phyloP scores from a whole-genome alignment of 1,284 basidiomycete species.

The Ustilago cynodontis region DNA sequence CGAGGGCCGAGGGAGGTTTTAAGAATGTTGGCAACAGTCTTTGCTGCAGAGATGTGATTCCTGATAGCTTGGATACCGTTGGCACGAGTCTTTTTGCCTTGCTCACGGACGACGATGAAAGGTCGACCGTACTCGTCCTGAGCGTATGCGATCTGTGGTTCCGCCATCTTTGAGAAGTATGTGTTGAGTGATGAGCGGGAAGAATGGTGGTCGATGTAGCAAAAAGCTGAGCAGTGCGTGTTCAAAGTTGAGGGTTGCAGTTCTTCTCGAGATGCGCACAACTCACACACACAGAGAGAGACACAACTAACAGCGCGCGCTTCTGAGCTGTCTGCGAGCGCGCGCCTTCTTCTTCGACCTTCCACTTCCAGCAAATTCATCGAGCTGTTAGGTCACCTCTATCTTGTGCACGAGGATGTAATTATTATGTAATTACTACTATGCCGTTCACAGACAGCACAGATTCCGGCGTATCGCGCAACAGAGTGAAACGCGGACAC shows the following conservation, averaged over 20 bases:
- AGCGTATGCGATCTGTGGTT: slow-evolving; percentile 67
- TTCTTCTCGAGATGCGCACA: slow-evolving; percentile 25
- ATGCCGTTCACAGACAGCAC: too few relatives aligned
- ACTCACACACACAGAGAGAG: not conserved
- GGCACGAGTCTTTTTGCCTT: slow-evolving; percentile 91
- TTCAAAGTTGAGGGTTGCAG: not conserved
- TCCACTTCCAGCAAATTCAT: slow-evolving; percentile 18
- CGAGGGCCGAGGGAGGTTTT: slow-evolving; percentile 93
- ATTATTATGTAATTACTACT: too few relatives aligned
- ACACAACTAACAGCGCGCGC: slow-evolving; percentile 8
- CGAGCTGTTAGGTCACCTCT: slow-evolving; percentile 14
- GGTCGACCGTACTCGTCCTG: slow-evolving; percentile 86
- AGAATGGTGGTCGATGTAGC: not conserved
- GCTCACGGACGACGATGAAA: slow-evolving; percentile 96
- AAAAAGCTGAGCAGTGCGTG: not conserved
- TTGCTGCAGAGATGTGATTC: slow-evolving; percentile 77
- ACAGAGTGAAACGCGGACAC: too few relatives aligned
- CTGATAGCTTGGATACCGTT: slow-evolving; percentile 98
- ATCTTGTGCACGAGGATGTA: too few relatives aligned
- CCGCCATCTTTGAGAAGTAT: slow-evolving; percentile 63
- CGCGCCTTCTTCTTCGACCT: slow-evolving; percentile 39
- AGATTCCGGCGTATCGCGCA: too few relatives aligned
- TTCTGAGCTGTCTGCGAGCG: slow-evolving; percentile 28
- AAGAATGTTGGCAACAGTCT: slow-evolving; percentile 94
- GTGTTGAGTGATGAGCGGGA: not conserved